These are phyloP conservation scores for Mycothermus thermophilus DNA, from an alignment of 495 filamentous ascomycete genomes.

Conservation along the genomic window DNA sequence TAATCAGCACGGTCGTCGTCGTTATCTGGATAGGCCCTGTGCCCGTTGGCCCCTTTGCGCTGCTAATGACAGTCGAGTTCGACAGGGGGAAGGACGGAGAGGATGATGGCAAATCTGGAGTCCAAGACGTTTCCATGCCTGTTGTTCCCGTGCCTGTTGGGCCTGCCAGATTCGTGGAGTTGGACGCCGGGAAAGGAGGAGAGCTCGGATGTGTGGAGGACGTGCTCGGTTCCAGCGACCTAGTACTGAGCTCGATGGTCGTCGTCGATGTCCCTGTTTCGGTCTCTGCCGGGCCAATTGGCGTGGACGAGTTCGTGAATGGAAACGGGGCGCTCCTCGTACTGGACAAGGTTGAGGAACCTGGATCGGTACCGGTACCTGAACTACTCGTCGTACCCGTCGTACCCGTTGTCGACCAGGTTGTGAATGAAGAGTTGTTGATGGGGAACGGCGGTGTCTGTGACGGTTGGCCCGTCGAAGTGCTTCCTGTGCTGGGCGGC, in stretches of 20 bases:
- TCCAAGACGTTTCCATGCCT: not conserved
- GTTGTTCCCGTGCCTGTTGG: conserved; percentile 6
- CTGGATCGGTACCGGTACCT: not conserved
- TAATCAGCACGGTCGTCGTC: no score
- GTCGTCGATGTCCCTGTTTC: no score
- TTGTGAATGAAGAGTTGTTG: conserved; percentile 15
- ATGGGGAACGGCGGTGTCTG: conserved; percentile 19
- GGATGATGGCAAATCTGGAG: no score
- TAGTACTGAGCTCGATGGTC: no score
- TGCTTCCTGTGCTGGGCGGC: no score
- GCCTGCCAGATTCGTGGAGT: conserved; percentile 4
- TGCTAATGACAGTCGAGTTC: no score
- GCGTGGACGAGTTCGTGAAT: not conserved
- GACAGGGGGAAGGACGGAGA: conserved; percentile 5
- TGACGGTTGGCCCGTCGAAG: no score
- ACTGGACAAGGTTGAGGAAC: not conserved
- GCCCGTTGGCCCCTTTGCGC: conserved; percentile 2
- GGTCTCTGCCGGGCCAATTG: no score
- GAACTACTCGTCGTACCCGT: not conserved
- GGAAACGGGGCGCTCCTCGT: not conserved
- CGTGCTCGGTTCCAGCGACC: no score
- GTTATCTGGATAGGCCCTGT: not conserved
- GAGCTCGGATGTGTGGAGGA: no score
- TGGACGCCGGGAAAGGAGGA: conserved; percentile 9
- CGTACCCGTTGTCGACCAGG: conserved; percentile 5